Percentiles rank a stretch among this genome's conserved stretches.
Conservation (phyloP, 75 land plant genomes). For the Azolla pinnata region DNA sequence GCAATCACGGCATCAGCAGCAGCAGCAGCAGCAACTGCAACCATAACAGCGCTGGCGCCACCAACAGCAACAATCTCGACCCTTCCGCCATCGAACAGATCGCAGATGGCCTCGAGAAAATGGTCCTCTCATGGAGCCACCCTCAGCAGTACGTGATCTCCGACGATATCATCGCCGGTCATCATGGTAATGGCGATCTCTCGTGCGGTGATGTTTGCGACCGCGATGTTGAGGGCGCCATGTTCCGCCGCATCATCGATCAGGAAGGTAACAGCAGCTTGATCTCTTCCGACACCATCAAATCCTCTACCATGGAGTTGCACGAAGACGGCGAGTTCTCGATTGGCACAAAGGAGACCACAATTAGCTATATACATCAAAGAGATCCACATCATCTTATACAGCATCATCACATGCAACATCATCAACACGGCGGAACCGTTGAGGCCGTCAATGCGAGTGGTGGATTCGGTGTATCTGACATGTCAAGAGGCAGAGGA, state of each 20-base stretch:
- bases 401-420: not conserved
- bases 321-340: not conserved
- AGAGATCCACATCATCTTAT: not conserved
- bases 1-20: not conserved
- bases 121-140: constrained; percentile 17
- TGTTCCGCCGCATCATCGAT: not conserved
- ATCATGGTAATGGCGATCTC: too few species aligned
- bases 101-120: constrained; percentile 19
- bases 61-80: constrained; percentile 5
- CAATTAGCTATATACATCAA: constrained; percentile 1
- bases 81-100: constrained; percentile 16
- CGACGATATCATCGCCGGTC: too few species aligned
- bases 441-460: too few species aligned
- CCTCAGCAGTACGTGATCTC: not conserved
- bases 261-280: not conserved
- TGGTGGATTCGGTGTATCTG: too few species aligned
- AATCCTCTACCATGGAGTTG: not conserved
- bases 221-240: too few species aligned
- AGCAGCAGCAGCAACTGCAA: constrained; percentile 4
- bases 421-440: too few species aligned
- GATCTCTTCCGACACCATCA: not conserved
- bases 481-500: too few species aligned
- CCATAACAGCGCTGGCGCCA: constrained; percentile 1
- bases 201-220: too few species aligned
- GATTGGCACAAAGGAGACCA: constrained; percentile 3